Base-by-base conservation (phyloP, 345 rosid species). In the Bruguiera gymnorhiza region DNA sequence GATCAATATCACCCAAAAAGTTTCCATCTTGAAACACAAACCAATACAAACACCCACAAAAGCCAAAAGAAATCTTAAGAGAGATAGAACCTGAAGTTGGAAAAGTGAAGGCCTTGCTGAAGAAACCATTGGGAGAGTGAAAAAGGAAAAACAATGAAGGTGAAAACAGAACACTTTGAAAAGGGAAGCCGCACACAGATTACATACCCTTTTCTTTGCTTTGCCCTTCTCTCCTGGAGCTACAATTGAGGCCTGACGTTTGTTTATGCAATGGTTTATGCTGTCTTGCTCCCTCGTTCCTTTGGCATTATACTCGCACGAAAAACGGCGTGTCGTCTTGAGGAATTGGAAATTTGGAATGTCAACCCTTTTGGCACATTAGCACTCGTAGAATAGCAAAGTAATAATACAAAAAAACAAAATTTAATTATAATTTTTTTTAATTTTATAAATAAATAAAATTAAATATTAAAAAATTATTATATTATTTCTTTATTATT, bases 171-270 rank as follows among this genome's bases (percentile, higher is more conserved):
- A 9, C 16, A 43, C 18, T 43, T 43, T 13, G 50, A 43, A 43
- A 43, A 43, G 5, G 29, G 60, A 56, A 23, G 9, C 30, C 30
- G 29, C 60, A 56, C 23, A 56, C 16, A 24, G 29, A 56, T 19
- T 19, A 53, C 57, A 19, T 24, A 19, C 29, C 60, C 60, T 53
- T 52, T 16, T 50, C 54, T 66, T 52, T 75, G 34, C 26, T 68
- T 34, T 18, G 19, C 19, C 62, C 60, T 60, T 65, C 63, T 29
- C 37, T 55, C 20, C 26, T 70, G 56, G 62, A 48, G 69, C 77
- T 79, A 71, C 63, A 73, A 69, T 34, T 51, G 34, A 65, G 73
- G 64, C 10, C 27, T 53, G 60, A 5, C 43, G 8, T 31, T 27
- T 53, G 29, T 37, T 26, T 56, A 19, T 66, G 70, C 57, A 23